Evolutionary conservation across 768 basidiomycete genomes (phyloP).

Genomic region (Cyclocybe cylindracea): DNA sequence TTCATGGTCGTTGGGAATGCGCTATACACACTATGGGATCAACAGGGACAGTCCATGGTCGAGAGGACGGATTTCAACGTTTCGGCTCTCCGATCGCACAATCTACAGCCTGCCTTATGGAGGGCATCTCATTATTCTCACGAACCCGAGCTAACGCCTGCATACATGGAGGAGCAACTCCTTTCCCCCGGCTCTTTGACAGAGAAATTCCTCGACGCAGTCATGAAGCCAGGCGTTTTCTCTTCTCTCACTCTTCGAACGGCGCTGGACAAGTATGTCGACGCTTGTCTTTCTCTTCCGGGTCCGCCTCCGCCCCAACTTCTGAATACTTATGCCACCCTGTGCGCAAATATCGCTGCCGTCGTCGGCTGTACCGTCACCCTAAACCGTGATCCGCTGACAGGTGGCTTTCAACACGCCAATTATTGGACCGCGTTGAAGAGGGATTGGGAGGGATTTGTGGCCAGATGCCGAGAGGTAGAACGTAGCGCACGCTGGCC

Average conservation of each 20-base stretch:
- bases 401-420: slow-evolving; percentile 75
- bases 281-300: slow-evolving; percentile 67
- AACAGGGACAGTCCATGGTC: slow-evolving; percentile 72
- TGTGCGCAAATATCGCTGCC: slow-evolving; percentile 75
- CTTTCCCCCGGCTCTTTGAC: slow-evolving; percentile 69
- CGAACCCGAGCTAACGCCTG: slow-evolving; percentile 77
- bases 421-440: slow-evolving; percentile 86
- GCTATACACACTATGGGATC: slow-evolving; percentile 79
- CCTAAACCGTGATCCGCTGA: slow-evolving; percentile 71
- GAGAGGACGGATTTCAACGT: slow-evolving; percentile 55
- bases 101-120: slow-evolving; percentile 45
- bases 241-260: slow-evolving; percentile 79
- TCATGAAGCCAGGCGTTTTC: slow-evolving; percentile 88
- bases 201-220: slow-evolving; percentile 77
- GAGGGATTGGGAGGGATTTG: slow-evolving; percentile 95
- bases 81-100: slow-evolving; percentile 31
- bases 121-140: slow-evolving; percentile 58
- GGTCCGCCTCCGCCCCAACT: slow-evolving; percentile 59
- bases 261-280: slow-evolving; percentile 82
- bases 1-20: slow-evolving; percentile 59
- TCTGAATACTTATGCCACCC: slow-evolving; percentile 59
- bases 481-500: slow-evolving; percentile 87
- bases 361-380: slow-evolving; percentile 87
- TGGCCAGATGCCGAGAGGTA: slow-evolving; percentile 87
- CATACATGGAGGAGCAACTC: slow-evolving; percentile 86